Evolutionary conservation across 2,329 filamentous ascomycete genomes (phyloP), one percentile per base, ranked within the genome.

Genomic region (Ophiocordyceps camponoti-leonardi): DNA sequence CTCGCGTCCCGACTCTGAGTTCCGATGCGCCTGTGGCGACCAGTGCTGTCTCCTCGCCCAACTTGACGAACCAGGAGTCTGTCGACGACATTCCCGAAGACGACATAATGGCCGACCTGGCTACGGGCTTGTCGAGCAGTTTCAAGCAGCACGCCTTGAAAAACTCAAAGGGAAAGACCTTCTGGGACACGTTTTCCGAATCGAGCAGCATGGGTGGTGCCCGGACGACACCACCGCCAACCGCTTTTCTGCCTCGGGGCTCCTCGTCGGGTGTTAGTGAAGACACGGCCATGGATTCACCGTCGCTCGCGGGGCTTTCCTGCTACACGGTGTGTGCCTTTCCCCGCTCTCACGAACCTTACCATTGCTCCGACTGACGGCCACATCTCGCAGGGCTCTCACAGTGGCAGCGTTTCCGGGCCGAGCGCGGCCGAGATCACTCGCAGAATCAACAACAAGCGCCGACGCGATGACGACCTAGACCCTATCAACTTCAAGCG

Each of bases 401-500:
- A 58, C 51, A 59, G 57, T 51, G 56, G 56, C 45, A 57, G 59
- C 16, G 58, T 59, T 43, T 55, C 68, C n/a, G 67, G 71, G 3
- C 79, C 81, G 0, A 81, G 74, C 0, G 76, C 81, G 1, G 77
- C 82, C 12, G 84, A 92, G 54, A 77, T 90, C 44, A 83, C 83
- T 5, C 74, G 85, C 10, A 83, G 86, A 49, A 80, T 86, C 45
- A 81, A 84, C 59, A 78, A 75, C 60, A 92, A 90, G 60, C 79
- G 90, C n/a, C 77, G 86, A 20, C 75, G 87, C 46, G 90, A 95
- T 50, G 87, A 94, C 56, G 88, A 95, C 55, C 82, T 94, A 47
- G 88, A 96, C 58, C 81, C 85, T 2, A 74, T 80, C 37, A 84
- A 81, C 49, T 88, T 95, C 67, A 96, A 96, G 64, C 77, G 90